Evolutionary conservation across 768 basidiomycete genomes (phyloP).

Genomic region (Trametes maxima): DNA sequence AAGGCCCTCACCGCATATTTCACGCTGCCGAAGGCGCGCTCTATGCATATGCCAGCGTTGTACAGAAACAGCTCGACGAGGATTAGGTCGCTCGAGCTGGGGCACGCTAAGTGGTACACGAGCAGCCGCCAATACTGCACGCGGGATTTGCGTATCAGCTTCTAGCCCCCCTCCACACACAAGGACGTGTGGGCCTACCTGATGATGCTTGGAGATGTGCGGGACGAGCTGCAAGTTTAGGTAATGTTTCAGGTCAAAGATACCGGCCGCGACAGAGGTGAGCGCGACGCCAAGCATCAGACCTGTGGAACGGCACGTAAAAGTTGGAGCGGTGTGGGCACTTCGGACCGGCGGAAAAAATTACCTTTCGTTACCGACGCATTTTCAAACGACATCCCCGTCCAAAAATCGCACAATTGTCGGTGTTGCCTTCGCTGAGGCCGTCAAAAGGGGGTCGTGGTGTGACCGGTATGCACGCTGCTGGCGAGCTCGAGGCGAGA

Average conservation of each 20-base stretch:
- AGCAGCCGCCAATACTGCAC: slow-evolving; percentile 86
- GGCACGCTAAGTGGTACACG: slow-evolving; percentile 73
- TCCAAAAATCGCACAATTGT: background rate
- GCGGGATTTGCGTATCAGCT: background rate
- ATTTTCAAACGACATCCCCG: slow-evolving; percentile 78
- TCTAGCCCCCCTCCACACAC: background rate
- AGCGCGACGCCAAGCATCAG: slow-evolving; percentile 75
- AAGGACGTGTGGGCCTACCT: slow-evolving; percentile 51
- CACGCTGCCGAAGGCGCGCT: slow-evolving; percentile 82
- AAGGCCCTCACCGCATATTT: slow-evolving; percentile 75
- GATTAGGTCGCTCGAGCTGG: slow-evolving; percentile 85
- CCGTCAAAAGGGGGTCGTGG: background rate
- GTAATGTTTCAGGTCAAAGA: slow-evolving; percentile 89
- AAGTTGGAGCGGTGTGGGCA: background rate
- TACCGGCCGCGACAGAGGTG: slow-evolving; percentile 70
- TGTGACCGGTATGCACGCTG: background rate
- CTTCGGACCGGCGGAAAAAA: background rate
- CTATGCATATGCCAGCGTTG: slow-evolving; percentile 68
- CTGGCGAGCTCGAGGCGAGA: background rate
- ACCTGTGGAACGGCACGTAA: slow-evolving; percentile 44
- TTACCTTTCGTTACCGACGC: slow-evolving; percentile 85
- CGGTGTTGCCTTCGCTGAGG: background rate
- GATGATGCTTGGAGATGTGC: slow-evolving; percentile 87
- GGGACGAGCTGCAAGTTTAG: slow-evolving; percentile 87
- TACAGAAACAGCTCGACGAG: slow-evolving; percentile 75